phyloP scores from a whole-genome alignment of 768 basidiomycete genomes.

The Dentipellis sp. region DNA sequence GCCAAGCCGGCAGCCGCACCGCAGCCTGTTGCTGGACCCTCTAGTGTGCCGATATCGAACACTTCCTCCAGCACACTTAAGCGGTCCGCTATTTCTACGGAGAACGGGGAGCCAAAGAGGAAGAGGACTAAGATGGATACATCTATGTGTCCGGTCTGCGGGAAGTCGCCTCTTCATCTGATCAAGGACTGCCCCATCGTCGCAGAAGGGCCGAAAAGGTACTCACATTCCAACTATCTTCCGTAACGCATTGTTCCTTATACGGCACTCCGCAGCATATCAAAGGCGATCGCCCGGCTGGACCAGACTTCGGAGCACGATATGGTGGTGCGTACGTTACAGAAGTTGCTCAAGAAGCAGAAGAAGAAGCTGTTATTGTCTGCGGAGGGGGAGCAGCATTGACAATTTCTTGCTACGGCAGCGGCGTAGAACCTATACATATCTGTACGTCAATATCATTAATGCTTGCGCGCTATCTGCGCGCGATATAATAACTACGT shows the following conservation, averaged over 20 bases:
- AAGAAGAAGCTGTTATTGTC: conserved; percentile 13
- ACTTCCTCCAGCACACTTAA: conserved; percentile 13
- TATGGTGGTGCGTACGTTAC: conserved; percentile 28
- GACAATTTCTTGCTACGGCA: too few species aligned
- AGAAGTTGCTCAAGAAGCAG: conserved; percentile 25
- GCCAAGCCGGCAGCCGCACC: not conserved
- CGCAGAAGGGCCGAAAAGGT: conserved; percentile 46
- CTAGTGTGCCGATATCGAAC: conserved; percentile 1
- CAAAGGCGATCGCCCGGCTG: conserved; percentile 34
- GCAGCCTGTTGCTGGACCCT: conserved; percentile 13
- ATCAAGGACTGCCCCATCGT: conserved; percentile 50
- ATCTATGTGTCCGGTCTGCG: conserved; percentile 41
- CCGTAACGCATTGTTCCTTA: not conserved
- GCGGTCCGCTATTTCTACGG: conserved; percentile 19
- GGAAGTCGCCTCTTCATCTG: conserved; percentile 30
- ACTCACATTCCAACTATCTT: not conserved
- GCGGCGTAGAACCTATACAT: too few species aligned
- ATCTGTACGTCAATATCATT: too few species aligned
- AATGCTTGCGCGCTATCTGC: too few species aligned
- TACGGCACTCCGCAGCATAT: conserved; percentile 25
- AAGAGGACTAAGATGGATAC: conserved; percentile 31
- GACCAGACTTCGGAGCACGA: conserved; percentile 28
- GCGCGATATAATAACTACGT: too few species aligned
- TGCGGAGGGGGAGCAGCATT: too few species aligned
- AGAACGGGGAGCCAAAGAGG: conserved; percentile 10